Conservation (phyloP, 2,329 filamentous ascomycete genomes). For the Aspergillus caelatus region DNA sequence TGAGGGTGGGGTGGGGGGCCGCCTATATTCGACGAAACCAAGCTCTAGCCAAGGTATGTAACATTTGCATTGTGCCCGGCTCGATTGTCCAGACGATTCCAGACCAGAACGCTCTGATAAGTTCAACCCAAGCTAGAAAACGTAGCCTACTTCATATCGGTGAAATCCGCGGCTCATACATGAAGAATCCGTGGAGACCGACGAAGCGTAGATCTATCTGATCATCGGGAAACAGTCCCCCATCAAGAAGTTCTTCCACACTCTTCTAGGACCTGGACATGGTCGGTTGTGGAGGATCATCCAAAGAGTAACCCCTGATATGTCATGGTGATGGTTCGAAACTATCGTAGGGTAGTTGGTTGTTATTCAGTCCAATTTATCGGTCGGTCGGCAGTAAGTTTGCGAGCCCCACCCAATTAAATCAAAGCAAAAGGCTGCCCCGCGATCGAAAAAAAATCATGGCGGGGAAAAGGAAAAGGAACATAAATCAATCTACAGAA, state of each 20-base stretch:
- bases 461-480: constrained; percentile 27
- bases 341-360: too few relatives aligned
- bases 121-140: constrained; percentile 48
- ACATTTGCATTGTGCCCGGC: constrained; percentile 44
- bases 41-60: constrained; percentile 54
- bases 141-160: constrained; percentile 59
- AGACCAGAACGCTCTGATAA: constrained; percentile 31
- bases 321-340: too few relatives aligned
- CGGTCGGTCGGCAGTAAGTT: background rate
- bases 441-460: constrained; percentile 25
- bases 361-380: background rate
- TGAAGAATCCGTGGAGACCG: constrained; percentile 44
- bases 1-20: constrained; percentile 37
- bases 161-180: constrained; percentile 54
- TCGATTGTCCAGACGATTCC: constrained; percentile 50
- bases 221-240: background rate
- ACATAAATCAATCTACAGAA: background rate
- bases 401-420: constrained; percentile 15
- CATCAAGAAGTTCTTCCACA: constrained; percentile 28
- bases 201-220: constrained; percentile 1
- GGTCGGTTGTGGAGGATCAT: constrained; percentile 16
- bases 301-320: background rate
- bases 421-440: constrained; percentile 17
- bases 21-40: constrained; percentile 55
- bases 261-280: constrained; percentile 40